Base-by-base conservation (phyloP, 2,329 filamentous ascomycete genomes). In the Penicillium sp. region DNA sequence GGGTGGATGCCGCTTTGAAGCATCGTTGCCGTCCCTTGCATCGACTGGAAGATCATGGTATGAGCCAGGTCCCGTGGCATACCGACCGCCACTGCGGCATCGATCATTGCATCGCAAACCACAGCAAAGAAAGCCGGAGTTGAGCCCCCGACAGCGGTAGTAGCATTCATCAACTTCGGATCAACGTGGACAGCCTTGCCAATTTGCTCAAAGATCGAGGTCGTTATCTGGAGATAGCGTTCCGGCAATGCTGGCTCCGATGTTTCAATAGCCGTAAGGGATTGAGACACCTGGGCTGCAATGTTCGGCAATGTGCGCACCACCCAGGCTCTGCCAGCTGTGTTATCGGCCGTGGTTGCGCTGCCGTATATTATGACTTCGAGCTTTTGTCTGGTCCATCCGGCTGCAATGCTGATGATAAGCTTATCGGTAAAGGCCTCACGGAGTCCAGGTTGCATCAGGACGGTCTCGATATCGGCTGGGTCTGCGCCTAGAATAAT, bases 51-150 rank as follows among this genome's bases (percentile, higher is more conserved):
- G 51, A 84, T 82, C 83, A 86, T 86, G 7, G 80, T 65, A 62
- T 85, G 81, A 2, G 84, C 83, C 64, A 86, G 79, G 3, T 81
- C 80, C 18, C 83, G 70, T 1, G 83, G 84, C 18, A 87, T 64
- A 1, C 85, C 85, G 76, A 86, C 85, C 0, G 84, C 84, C 2
- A 87, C 83, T 2, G 79, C 84, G 0, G 84, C 85, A 64, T 86
- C 84, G 2, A 83, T 81, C 56, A 86, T 74, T 0, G 81, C 81
- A 64, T 87, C 85, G 5, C 84, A 74, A 37, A 86, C 76, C 7
- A 87, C 70, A 0, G 84, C 82, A 42, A 82, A 80, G 68, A 87
- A 86, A 0, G 84, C 85, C 1, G 83, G 83, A 0, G 84, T 84
- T 0, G 83, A 85, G 1, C 85, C 83, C 5, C 81, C 85, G 3